phyloP scores from a whole-genome alignment of 305 asterid genomes.

The Plantago coronopus region DNA sequence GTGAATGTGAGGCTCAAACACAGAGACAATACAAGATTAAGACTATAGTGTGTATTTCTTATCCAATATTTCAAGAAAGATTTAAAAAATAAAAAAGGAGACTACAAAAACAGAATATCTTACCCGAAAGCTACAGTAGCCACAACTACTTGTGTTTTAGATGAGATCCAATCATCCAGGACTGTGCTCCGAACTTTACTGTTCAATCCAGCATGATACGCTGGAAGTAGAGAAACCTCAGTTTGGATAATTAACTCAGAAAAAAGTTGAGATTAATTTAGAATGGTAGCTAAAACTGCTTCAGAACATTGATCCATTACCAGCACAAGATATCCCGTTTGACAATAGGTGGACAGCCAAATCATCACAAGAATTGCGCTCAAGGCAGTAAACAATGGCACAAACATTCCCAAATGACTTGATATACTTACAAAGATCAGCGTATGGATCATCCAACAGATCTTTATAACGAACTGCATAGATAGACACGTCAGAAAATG shows the following conservation, averaged over 20 bases:
- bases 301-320: slow-evolving; percentile 37
- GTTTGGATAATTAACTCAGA: slow-evolving; percentile 9
- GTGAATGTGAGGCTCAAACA: no score
- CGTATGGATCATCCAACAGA: slow-evolving; percentile 71
- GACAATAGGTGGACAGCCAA: slow-evolving; percentile 67
- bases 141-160: slow-evolving; percentile 84
- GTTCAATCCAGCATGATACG: slow-evolving; percentile 95
- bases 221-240: slow-evolving; percentile 38
- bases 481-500: slow-evolving; percentile 20
- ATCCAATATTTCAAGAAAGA: not conserved
- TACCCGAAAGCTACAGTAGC: slow-evolving; percentile 99
- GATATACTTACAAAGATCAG: slow-evolving; percentile 73
- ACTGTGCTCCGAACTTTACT: slow-evolving; percentile 75
- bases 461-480: slow-evolving; percentile 93
- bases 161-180: slow-evolving; percentile 87
- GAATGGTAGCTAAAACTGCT: slow-evolving; percentile 10
- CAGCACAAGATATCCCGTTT: slow-evolving; percentile 79
- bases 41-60: no score
- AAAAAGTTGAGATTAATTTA: no score
- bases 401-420: slow-evolving; percentile 77
- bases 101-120: slow-evolving; percentile 22
- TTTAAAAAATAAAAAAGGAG: not conserved
- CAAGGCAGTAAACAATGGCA: slow-evolving; percentile 92
- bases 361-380: slow-evolving; percentile 83
- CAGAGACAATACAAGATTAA: no score